phyloP scores from a whole-genome alignment of 2,329 filamentous ascomycete species.

The Pseudopyrenochaeta lycopersici region DNA sequence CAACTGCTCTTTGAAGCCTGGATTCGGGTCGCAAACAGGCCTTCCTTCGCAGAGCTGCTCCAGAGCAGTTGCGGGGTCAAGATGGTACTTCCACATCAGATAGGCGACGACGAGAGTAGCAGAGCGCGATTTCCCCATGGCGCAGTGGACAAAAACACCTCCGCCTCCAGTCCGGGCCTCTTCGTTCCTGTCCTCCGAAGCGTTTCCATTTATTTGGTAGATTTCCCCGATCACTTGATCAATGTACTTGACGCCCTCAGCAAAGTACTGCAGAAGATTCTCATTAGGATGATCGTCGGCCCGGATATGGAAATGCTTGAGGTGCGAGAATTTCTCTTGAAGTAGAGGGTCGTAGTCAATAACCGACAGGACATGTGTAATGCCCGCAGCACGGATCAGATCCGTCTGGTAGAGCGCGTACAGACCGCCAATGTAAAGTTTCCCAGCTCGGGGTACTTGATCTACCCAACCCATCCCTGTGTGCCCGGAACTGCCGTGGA shows the following conservation, averaged over 20 bases:
- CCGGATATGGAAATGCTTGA: constrained; percentile 41
- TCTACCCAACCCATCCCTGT: constrained; percentile 52
- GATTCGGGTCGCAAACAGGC: constrained; percentile 46
- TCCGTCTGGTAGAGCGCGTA: constrained; percentile 53
- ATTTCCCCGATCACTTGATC: constrained; percentile 25
- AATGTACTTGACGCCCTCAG: constrained; percentile 30
- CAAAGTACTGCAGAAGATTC: constrained; percentile 38
- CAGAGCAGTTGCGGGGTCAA: constrained; percentile 27
- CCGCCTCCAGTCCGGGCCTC: constrained; percentile 12
- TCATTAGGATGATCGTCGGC: constrained; percentile 46
- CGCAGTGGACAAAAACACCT: constrained; percentile 46
- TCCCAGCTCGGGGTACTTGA: constrained; percentile 42
- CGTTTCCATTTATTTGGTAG: background rate
- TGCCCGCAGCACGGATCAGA: constrained; percentile 39
- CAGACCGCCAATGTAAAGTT: constrained; percentile 53
- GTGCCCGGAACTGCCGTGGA: constrained; percentile 40
- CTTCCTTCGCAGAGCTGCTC: constrained; percentile 43
- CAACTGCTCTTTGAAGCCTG: constrained; percentile 46
- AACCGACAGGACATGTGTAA: constrained; percentile 45
- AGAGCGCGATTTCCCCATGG: constrained; percentile 46
- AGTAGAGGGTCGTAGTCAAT: constrained; percentile 45
- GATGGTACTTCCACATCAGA: constrained; percentile 39
- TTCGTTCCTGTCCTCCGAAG: background rate
- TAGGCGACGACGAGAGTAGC: constrained; percentile 46
- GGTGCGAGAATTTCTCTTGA: constrained; percentile 33